Conservation (phyloP, 257 asterid species). For the Capsicum pubescens region DNA sequence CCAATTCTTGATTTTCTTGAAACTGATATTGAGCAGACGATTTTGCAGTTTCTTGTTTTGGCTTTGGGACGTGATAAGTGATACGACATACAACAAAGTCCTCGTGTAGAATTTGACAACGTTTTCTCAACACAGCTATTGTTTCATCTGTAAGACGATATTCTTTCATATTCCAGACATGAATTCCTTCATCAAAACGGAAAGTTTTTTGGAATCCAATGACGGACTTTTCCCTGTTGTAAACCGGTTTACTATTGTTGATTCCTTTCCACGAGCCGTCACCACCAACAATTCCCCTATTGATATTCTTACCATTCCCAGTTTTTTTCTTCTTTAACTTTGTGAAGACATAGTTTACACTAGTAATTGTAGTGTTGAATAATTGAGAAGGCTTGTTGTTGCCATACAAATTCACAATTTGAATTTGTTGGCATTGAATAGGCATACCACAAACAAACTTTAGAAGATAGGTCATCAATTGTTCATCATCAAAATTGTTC, state of each 20-base stretch:
- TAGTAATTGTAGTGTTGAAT: not conserved
- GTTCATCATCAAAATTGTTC: not conserved
- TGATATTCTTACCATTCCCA: not conserved
- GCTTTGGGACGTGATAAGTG: too few relatives aligned
- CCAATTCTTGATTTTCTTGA: not conserved
- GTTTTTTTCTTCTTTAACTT: not conserved
- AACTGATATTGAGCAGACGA: too few relatives aligned
- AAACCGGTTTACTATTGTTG: not conserved
- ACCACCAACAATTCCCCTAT: not conserved
- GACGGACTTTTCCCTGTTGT: not conserved
- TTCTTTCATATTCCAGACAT: too few relatives aligned
- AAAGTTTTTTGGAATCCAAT: not conserved
- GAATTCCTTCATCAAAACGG: not conserved
- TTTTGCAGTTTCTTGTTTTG: too few relatives aligned
- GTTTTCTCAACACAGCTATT: too few relatives aligned
- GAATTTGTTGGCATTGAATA: not conserved
- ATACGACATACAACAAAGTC: not conserved
- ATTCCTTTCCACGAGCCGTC: not conserved
- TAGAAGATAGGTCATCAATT: not conserved
- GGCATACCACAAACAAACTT: not conserved
- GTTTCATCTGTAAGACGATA: too few relatives aligned
- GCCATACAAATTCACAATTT: not conserved
- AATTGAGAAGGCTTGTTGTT: not conserved
- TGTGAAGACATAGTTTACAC: not conserved
- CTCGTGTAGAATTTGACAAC: not conserved